Evolutionary conservation across 345 rosid species (phyloP).

Genomic region (thale cress (Arabidopsis thaliana)): TAIR10.1 NC_003075.7:2758001-2758500

Average conservation of each 20-base stretch:
- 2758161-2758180: slow-evolving; percentile 73
- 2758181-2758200: slow-evolving; percentile 68
- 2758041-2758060: slow-evolving; percentile 71
- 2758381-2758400: background rate
- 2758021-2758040: slow-evolving; percentile 93
- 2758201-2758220: slow-evolving; percentile 82
- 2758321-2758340: background rate
- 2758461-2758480: slow-evolving; percentile 3
- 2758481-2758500: background rate
- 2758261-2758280: slow-evolving; percentile 43
- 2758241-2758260: slow-evolving; percentile 40
- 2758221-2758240: slow-evolving; percentile 61
- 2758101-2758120: slow-evolving; percentile 56
- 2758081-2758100: slow-evolving; percentile 48
- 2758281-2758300: background rate
- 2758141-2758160: slow-evolving; percentile 74
- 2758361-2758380: background rate
- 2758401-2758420: background rate
- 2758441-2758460: background rate
- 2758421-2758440: background rate
- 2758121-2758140: slow-evolving; percentile 62
- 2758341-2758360: background rate
- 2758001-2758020: slow-evolving; percentile 59
- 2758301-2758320: background rate
- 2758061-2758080: slow-evolving; percentile 81